Base-by-base conservation (phyloP, 192 early-diverging fungal genomes). In the Endogone sp. region DNA sequence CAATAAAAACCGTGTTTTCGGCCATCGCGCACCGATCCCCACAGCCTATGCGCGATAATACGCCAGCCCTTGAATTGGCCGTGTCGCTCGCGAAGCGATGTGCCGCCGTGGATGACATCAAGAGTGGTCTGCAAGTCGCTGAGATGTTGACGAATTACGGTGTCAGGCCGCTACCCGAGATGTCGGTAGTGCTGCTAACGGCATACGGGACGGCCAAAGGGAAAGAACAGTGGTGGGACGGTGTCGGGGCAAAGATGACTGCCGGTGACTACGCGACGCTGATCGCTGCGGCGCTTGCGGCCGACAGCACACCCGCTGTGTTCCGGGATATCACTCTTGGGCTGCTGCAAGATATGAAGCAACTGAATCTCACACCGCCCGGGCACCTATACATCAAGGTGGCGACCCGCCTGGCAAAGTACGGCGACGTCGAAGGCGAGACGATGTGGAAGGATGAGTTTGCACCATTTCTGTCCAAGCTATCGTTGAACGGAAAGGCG, bases 281-380 rank as follows among this genome's bases (percentile, higher is more conserved):
- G 24, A 67, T 64, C 49, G 75, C 72, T 10, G 31, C 66, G 11
- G 62, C 70, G 9, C 62, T 74, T 54, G 25, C 44, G 11, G 29
- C 22, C 25, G 63, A 70, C 3, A 58, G 29, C 2, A 20, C 49
- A 2, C 26, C 64, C 2, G 20, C 29, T 4, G 23, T 24, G 3
- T 78, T 74, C 24, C 55, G 60, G 21, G 54, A 66, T 13, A 24
- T 23, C 3, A 71, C 62, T 4, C 32, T 74, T 29, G 28, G 29
- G 4, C 32, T 78, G 16, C 29, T 78, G 22, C 22, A 68, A 2
- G 76, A 78, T 56, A 67, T 78, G 71, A 29, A 64, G 30, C 6
- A 31, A 9, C 31, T 73, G 16, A 28, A 56, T n/a, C 16, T 71
- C 37, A 58, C 56, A 22, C 62, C 65, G 16, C 28, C 61, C 21